Evolutionary conservation across 345 rosid genomes (phyloP).

Genomic region (Trapa bicornis): DNA sequence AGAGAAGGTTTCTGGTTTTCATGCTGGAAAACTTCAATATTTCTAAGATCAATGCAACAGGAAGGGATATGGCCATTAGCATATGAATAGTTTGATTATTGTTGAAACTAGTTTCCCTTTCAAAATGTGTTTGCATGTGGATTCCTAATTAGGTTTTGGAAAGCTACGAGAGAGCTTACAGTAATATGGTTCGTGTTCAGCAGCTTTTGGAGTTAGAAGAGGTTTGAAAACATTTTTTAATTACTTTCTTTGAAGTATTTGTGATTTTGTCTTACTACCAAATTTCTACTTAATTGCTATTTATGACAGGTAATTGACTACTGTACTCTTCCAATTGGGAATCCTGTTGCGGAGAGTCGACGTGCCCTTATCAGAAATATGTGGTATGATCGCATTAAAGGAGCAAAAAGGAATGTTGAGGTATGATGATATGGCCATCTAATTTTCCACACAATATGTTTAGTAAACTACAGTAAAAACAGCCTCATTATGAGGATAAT

Average conservation of each 20-base stretch:
- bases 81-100: background rate
- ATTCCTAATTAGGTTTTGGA: conserved; percentile 64
- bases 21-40: background rate
- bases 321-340: conserved; percentile 69
- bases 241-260: conserved; percentile 2
- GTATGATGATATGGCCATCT: conserved; percentile 21
- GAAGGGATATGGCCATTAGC: background rate
- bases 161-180: conserved; percentile 96
- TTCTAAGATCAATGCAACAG: background rate
- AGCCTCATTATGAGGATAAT: background rate
- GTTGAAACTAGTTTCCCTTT: background rate
- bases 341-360: conserved; percentile 72
- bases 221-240: conserved; percentile 33
- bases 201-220: conserved; percentile 95
- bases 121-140: background rate
- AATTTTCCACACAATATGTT: background rate
- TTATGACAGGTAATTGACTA: conserved; percentile 75
- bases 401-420: conserved; percentile 94
- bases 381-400: conserved; percentile 98
- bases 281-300: conserved; percentile 7
- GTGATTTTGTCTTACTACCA: background rate
- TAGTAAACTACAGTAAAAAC: background rate
- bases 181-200: conserved; percentile 97
- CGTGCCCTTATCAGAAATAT: conserved; percentile 82
- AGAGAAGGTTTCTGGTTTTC: background rate